A percentile compares a stretch with the other conserved stretches of the same genome.
These are phyloP conservation scores for Ilyonectria mors-panacis DNA, from an alignment of 2,329 filamentous ascomycete genomes.

Conservation along the genomic window DNA sequence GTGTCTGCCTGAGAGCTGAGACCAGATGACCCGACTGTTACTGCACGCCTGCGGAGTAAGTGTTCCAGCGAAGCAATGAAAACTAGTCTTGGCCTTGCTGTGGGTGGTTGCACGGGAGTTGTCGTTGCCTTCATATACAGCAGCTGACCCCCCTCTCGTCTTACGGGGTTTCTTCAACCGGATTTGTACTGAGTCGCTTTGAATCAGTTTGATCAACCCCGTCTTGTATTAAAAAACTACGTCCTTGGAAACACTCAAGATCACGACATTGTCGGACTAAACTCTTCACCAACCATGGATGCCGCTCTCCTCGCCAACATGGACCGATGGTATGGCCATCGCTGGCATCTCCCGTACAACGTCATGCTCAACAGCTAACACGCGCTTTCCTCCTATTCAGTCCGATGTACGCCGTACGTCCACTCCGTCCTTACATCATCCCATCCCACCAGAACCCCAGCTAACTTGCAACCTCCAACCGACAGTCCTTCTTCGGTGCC, in stretches of 20 bases:
- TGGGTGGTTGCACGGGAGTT: neutral
- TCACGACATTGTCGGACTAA: neutral
- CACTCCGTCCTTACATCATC: neutral
- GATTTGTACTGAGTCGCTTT: neutral
- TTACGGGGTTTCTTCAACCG: neutral
- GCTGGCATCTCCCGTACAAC: neutral
- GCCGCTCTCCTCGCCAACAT: constrained; percentile 50
- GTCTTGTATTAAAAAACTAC: neutral
- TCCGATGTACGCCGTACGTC: constrained; percentile 62
- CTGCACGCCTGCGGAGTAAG: neutral
- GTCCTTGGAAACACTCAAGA: neutral
- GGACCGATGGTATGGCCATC: constrained; percentile 54
- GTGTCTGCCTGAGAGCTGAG: constrained; percentile 12
- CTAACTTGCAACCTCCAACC: neutral
- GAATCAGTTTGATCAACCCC: neutral
- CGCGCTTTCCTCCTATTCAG: constrained; percentile 42
- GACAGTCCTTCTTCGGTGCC: constrained; percentile 59
- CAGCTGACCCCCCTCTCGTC: neutral
- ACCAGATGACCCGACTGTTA: constrained; percentile 5
- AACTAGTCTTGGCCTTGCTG: neutral
- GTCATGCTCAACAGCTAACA: constrained; percentile 12
- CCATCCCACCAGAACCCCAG: neutral
- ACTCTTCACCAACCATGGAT: constrained; percentile 47
- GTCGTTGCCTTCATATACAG: neutral
- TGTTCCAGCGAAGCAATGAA: neutral